phyloP scores from a whole-genome alignment of 1,139 yeast species.

The Protomyces pachydermus region DNA sequence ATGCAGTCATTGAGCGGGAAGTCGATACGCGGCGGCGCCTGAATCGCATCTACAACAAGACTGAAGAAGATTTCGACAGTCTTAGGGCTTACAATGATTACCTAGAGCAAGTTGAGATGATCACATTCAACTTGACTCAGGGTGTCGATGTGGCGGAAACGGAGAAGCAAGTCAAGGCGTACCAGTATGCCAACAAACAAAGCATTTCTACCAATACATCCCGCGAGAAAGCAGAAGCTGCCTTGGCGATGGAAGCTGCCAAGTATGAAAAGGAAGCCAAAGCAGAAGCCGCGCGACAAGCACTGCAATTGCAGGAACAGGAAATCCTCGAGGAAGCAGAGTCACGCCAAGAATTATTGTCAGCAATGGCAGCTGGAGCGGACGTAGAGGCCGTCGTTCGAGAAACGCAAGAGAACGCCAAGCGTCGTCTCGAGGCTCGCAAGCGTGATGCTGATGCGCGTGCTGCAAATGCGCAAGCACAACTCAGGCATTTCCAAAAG shows the following conservation, averaged over 20 bases:
- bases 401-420: conserved; percentile 58
- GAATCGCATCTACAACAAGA: conserved; percentile 72
- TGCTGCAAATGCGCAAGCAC: conserved; percentile 7
- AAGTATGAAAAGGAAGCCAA: conserved; percentile 61
- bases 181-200: conserved; percentile 71
- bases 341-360: conserved; percentile 64
- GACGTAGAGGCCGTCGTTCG: conserved; percentile 51
- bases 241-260: conserved; percentile 59
- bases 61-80: conserved; percentile 63
- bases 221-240: conserved; percentile 62
- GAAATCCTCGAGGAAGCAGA: conserved; percentile 42
- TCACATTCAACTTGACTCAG: conserved; percentile 69
- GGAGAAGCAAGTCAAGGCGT: conserved; percentile 60
- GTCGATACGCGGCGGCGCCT: conserved; percentile 84
- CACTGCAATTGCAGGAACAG: conserved; percentile 40
- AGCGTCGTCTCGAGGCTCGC: conserved; percentile 50
- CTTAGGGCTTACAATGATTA: conserved; percentile 65
- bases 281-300: conserved; percentile 40
- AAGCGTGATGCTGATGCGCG: conserved; percentile 43
- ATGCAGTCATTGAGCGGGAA: conserved; percentile 80
- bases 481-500: background rate
- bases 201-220: conserved; percentile 71
- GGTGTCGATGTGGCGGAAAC: conserved; percentile 67
- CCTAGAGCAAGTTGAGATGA: conserved; percentile 75
- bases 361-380: conserved; percentile 54